These are phyloP conservation scores for Kitagawia praeruptora DNA, from an alignment of 129 eudicot species.

Conservation along the genomic window DNA sequence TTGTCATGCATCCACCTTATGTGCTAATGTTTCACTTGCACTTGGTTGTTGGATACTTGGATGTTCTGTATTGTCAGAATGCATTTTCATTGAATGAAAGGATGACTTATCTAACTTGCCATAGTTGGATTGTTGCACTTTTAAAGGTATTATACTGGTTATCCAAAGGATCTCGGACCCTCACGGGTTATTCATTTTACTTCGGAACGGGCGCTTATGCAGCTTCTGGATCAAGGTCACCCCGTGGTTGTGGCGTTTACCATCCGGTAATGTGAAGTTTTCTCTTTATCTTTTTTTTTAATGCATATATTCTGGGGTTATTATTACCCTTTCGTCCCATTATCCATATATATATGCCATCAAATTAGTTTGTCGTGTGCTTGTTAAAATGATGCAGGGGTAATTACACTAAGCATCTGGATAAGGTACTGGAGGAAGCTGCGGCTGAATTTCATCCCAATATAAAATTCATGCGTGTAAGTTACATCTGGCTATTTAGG, in stretches of 20 bases:
- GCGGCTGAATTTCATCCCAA: slow-evolving; percentile 76
- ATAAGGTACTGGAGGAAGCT: slow-evolving; percentile 83
- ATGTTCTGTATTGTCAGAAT: not conserved
- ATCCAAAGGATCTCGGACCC: slow-evolving; percentile 89
- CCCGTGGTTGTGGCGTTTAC: slow-evolving; percentile 92
- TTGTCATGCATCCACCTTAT: not conserved
- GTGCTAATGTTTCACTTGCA: not conserved
- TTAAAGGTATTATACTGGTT: slow-evolving; percentile 80
- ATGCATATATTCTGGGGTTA: not conserved
- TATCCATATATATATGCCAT: not conserved
- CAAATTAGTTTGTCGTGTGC: not conserved
- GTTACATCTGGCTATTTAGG: slow-evolving; percentile 20
- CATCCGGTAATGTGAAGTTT: slow-evolving; percentile 40
- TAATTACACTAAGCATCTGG: slow-evolving; percentile 78
- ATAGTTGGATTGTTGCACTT: slow-evolving; percentile 9
- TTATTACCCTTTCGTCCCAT: not conserved
- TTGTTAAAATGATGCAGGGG: slow-evolving; percentile 39
- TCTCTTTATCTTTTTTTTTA: not conserved
- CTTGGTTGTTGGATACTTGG: not conserved
- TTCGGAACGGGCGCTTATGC: slow-evolving; percentile 93
- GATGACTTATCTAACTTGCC: not conserved
- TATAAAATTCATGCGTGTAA: slow-evolving; percentile 83
- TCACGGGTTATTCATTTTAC: slow-evolving; percentile 80
- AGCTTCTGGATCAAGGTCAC: slow-evolving; percentile 80
- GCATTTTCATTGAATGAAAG: not conserved